Evolutionary conservation across 2,329 filamentous ascomycete species (phyloP), one percentile per base, ranked within the genome.

Genomic region (Neonectria sp.): DNA sequence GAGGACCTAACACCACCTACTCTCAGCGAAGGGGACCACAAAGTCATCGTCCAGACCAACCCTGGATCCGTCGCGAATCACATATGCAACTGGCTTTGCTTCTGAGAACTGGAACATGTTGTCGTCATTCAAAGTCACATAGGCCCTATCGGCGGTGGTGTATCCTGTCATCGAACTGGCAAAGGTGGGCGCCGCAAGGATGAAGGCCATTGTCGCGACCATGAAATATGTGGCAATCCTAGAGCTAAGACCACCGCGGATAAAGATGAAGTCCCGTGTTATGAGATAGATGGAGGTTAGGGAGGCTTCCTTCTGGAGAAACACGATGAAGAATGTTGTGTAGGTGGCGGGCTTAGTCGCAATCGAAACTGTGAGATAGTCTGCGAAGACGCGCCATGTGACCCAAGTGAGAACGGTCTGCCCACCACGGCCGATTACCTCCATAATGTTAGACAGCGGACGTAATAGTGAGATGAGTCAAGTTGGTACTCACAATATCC

Each of bases 141-240:
- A 71, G 2, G 66, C 29, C 7, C 49, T 31, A 3, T 58, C 63
- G 0, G 45, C 65, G 0, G 65, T 35, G 0, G 48, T 63, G 13
- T 71, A 71, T 43, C 68, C 68, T 0, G 68, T 69, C 69, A 71
- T 71, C 0, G 69, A 71, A 4, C 58, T n/a, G 7, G 52, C 52
- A 3, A 67, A 37, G 0, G 69, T 71, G 0, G 69, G 69, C 1
- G 67, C 65, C 5, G 15, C 43, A 1, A 71, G 27, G 3, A 71
- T 59, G 2, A 71, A 17, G 0, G n/a, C 21, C 2, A 35, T 25
- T 0, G 62, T 17, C 25, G 5, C 11, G 0, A 49, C 13, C 3
- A 67, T 67, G 7, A 61, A 63, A 2, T 9, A 40, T 27, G 48
- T 69, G 0, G 58, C 58, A 4, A 21, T 7, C 6, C 45, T 68